A percentile compares a stretch with the other conserved stretches of the same genome.
Evolutionary conservation across 129 eudicot genomes (phyloP).

Genomic region (Helianthus annuus): HanXRQr2.0-SUNRISE NC_035444.2:27069749-27070248

Average conservation of each 20-base stretch:
- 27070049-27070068: conserved; percentile 3
- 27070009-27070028: not conserved
- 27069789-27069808: too few relatives aligned
- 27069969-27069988: not conserved
- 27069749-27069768: too few relatives aligned
- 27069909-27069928: too few relatives aligned
- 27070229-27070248: not conserved
- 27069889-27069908: too few relatives aligned
- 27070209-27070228: not conserved
- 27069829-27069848: too few relatives aligned
- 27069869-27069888: too few relatives aligned
- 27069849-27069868: too few relatives aligned
- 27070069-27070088: conserved; percentile 24
- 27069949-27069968: not conserved
- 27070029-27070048: not conserved
- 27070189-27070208: not conserved
- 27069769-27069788: too few relatives aligned
- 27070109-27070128: conserved; percentile 29
- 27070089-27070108: conserved; percentile 32
- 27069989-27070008: not conserved
- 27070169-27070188: not conserved
- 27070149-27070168: conserved; percentile 31
- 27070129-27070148: conserved; percentile 31
- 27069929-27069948: not conserved
- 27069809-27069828: too few relatives aligned